These are phyloP conservation scores for Solanum bulbocastanum DNA, from an alignment of 257 asterid species.

Conservation along the genomic window DNA sequence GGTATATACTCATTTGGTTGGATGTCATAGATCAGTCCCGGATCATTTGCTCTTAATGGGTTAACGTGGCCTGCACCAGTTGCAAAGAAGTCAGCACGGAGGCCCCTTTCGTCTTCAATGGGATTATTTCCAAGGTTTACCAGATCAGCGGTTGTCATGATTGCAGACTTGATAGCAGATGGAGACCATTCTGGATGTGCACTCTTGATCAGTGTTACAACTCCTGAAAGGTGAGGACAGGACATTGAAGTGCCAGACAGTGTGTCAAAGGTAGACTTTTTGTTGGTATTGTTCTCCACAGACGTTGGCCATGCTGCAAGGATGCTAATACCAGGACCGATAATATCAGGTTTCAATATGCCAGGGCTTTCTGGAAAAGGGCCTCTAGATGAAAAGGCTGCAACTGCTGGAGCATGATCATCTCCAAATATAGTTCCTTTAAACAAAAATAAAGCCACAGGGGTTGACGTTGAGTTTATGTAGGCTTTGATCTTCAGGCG, in stretches of 20 bases:
- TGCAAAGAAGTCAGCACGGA: constrained; percentile 13
- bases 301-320: constrained; percentile 21
- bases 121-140: neutral
- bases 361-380: constrained; percentile 15
- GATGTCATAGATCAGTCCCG: constrained; percentile 27
- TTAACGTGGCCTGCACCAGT: constrained; percentile 26
- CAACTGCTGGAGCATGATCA: constrained; percentile 7
- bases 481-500: constrained; percentile 20
- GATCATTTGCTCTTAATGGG: constrained; percentile 19
- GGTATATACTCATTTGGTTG: constrained; percentile 9
- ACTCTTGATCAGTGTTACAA: constrained; percentile 17
- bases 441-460: constrained; percentile 11
- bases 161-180: constrained; percentile 22
- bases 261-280: constrained; percentile 3
- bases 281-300: neutral
- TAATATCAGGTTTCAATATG: constrained; percentile 24
- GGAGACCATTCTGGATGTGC: constrained; percentile 29
- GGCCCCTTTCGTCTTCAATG: neutral
- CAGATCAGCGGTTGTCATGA: constrained; percentile 21
- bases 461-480: constrained; percentile 2
- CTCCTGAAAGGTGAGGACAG: constrained; percentile 31
- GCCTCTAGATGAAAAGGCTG: constrained; percentile 26
- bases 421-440: constrained; percentile 22
- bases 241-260: constrained; percentile 31
- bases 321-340: constrained; percentile 23